Percentiles rank a stretch among this genome's conserved stretches.
Conservation (phyloP, 2,329 filamentous ascomycete species). For the Madurella fahalii region DNA sequence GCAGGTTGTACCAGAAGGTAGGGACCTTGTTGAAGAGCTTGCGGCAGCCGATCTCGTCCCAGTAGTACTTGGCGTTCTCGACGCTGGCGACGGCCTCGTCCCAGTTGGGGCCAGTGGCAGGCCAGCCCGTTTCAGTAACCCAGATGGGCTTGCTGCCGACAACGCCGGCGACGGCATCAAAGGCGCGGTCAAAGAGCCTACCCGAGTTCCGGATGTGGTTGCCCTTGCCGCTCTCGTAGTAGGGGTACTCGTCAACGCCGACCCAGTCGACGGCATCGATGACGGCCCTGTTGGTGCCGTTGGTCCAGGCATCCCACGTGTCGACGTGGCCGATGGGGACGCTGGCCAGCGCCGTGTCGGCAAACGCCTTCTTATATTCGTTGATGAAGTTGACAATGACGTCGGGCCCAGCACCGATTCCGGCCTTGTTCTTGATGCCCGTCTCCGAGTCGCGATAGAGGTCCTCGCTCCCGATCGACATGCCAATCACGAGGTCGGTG, state of each 20-base stretch:
- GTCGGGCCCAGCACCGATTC: slow-evolving; percentile 55
- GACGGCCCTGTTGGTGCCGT: slow-evolving; percentile 55
- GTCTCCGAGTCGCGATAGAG: slow-evolving; percentile 60
- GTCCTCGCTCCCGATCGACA: slow-evolving; percentile 65
- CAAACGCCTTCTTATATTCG: slow-evolving; percentile 57
- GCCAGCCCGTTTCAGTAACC: slow-evolving; percentile 66
- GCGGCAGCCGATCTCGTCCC: slow-evolving; percentile 57
- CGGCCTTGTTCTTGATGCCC: slow-evolving; percentile 59
- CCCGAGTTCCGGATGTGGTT: slow-evolving; percentile 54
- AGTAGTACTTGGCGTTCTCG: slow-evolving; percentile 60
- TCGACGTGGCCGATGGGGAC: slow-evolving; percentile 62
- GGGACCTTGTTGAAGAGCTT: slow-evolving; percentile 52
- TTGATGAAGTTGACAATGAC: slow-evolving; percentile 62
- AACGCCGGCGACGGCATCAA: slow-evolving; percentile 41
- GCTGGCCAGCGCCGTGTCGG: slow-evolving; percentile 39
- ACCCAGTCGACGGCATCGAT: slow-evolving; percentile 61
- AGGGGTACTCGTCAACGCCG: slow-evolving; percentile 63
- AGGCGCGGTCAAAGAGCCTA: slow-evolving; percentile 51
- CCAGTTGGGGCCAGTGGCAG: slow-evolving; percentile 49
- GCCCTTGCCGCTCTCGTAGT: slow-evolving; percentile 56
- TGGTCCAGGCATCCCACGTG: slow-evolving; percentile 62
- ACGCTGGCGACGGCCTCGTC: slow-evolving; percentile 52
- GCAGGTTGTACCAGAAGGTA: slow-evolving; percentile 60
- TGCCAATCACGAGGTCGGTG: slow-evolving; percentile 57
- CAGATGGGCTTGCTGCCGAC: slow-evolving; percentile 53